These are phyloP conservation scores for Psilocybe cubensis DNA, from an alignment of 768 basidiomycete species.

Conservation along the genomic window DNA sequence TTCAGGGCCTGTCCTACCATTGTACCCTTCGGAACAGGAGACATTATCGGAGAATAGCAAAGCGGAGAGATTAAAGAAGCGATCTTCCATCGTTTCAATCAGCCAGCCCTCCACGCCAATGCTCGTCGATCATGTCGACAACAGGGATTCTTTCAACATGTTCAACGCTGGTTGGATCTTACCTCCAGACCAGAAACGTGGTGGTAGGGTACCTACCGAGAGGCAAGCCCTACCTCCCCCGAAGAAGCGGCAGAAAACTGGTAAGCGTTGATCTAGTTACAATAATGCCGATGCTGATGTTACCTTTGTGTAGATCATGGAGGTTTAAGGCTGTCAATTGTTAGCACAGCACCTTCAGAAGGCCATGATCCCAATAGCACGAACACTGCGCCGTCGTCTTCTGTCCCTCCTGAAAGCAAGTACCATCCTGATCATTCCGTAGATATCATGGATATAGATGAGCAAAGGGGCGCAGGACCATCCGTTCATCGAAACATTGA, in stretches of 20 bases:
- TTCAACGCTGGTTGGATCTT: conserved; percentile 92
- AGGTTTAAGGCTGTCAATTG: conserved; percentile 47
- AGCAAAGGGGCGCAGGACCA: neutral
- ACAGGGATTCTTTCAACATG: conserved; percentile 71
- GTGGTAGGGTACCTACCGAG: conserved; percentile 53
- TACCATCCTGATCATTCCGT: conserved; percentile 14
- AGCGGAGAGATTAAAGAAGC: conserved; percentile 28
- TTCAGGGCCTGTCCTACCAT: neutral
- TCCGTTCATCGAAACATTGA: neutral
- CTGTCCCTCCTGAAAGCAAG: conserved; percentile 24
- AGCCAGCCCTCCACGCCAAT: conserved; percentile 45
- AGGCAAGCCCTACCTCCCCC: conserved; percentile 51
- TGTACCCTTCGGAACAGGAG: conserved; percentile 7
- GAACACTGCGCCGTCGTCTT: conserved; percentile 18
- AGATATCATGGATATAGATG: conserved; percentile 27
- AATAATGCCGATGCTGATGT: neutral
- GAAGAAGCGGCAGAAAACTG: conserved; percentile 55
- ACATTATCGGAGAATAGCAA: conserved; percentile 7
- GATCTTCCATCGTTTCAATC: conserved; percentile 23
- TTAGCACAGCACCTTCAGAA: conserved; percentile 51
- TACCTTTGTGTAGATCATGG: conserved; percentile 33
- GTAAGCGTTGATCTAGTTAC: conserved; percentile 27
- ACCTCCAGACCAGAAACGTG: conserved; percentile 71
- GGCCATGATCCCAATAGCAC: conserved; percentile 38
- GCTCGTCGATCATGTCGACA: conserved; percentile 73